A percentile compares a stretch with the other conserved stretches of the same genome.
Evolutionary conservation across 2,329 filamentous ascomycete species (phyloP).

Genomic region (Arthroderma sp.): DNA sequence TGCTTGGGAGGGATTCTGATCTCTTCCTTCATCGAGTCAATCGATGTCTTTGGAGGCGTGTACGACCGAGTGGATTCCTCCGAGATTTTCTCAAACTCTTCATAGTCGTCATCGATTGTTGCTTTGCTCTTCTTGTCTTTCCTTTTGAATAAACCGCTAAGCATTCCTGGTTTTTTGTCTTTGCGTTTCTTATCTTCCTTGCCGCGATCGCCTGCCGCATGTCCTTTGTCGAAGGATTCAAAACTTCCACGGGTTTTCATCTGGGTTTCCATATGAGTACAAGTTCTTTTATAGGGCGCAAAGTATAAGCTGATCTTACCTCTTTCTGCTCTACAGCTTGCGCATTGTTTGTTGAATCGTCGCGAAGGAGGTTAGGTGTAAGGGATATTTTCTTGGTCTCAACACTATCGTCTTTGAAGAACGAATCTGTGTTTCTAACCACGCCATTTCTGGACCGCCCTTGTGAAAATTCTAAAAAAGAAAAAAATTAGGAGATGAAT

Average conservation of each 20-base stretch:
- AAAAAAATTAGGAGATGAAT: not conserved
- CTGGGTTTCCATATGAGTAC: slow-evolving; percentile 11
- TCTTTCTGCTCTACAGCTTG: slow-evolving; percentile 26
- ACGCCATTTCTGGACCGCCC: slow-evolving; percentile 66
- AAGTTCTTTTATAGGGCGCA: not conserved
- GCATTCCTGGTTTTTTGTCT: slow-evolving; percentile 57
- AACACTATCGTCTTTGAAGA: slow-evolving; percentile 90
- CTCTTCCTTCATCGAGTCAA: slow-evolving; percentile 30
- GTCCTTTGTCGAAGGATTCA: slow-evolving; percentile 60
- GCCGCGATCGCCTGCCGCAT: slow-evolving; percentile 44
- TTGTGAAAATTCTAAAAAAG: slow-evolving; percentile 7
- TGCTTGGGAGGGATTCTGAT: slow-evolving; percentile 19
- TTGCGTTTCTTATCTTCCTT: slow-evolving; percentile 69
- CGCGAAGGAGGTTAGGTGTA: slow-evolving; percentile 79
- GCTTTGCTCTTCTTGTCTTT: slow-evolving; percentile 47
- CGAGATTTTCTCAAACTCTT: slow-evolving; percentile 46
- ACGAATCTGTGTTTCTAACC: slow-evolving; percentile 83
- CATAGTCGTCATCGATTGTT: slow-evolving; percentile 34
- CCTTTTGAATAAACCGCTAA: slow-evolving; percentile 55
- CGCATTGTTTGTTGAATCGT: slow-evolving; percentile 44
- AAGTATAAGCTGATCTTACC: slow-evolving; percentile 15
- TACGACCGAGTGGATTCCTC: slow-evolving; percentile 41
- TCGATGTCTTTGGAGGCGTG: slow-evolving; percentile 32
- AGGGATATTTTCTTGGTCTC: slow-evolving; percentile 97
- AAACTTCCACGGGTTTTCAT: slow-evolving; percentile 51